Percentiles rank a stretch among this genome's conserved stretches.
Conservation (phyloP, 345 rosid species). For the Sisymbrium irio region DNA sequence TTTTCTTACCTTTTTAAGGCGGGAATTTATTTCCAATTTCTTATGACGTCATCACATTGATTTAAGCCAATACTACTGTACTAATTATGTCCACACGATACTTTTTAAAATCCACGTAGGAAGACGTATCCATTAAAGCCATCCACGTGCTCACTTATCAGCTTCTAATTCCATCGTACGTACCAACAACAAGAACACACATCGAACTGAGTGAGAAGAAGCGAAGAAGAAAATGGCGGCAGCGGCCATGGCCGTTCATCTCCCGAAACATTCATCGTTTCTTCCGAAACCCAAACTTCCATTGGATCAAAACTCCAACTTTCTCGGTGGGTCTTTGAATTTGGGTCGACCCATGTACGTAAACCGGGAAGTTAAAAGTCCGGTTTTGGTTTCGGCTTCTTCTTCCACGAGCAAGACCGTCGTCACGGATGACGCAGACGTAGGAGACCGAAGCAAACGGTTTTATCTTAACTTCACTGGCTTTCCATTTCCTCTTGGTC, state of each 20-base stretch:
- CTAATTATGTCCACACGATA: constrained; percentile 5
- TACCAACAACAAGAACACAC: not conserved
- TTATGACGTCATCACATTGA: not conserved
- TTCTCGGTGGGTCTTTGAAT: constrained; percentile 52
- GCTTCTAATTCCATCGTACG: constrained; percentile 15
- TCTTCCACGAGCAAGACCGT: constrained; percentile 32
- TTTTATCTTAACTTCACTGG: constrained; percentile 89
- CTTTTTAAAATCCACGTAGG: constrained; percentile 23
- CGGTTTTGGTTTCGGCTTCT: constrained; percentile 56
- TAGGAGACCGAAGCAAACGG: constrained; percentile 36
- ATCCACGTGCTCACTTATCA: constrained; percentile 26
- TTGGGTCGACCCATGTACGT: constrained; percentile 38
- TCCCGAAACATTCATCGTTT: constrained; percentile 44
- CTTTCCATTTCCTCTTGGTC: constrained; percentile 97
- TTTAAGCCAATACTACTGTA: not conserved
- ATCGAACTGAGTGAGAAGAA: constrained; percentile 5
- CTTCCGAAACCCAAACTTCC: constrained; percentile 42
- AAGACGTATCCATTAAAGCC: not conserved
- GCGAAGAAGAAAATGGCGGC: constrained; percentile 40
- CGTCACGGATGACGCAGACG: constrained; percentile 28
- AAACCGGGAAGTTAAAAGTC: constrained; percentile 31
- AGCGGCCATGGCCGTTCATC: constrained; percentile 55
- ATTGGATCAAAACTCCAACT: constrained; percentile 39
- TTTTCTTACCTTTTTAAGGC: not conserved
- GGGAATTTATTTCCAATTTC: not conserved